phyloP scores from a whole-genome alignment of 75 land plant species.

The Azolla pinnata region DNA sequence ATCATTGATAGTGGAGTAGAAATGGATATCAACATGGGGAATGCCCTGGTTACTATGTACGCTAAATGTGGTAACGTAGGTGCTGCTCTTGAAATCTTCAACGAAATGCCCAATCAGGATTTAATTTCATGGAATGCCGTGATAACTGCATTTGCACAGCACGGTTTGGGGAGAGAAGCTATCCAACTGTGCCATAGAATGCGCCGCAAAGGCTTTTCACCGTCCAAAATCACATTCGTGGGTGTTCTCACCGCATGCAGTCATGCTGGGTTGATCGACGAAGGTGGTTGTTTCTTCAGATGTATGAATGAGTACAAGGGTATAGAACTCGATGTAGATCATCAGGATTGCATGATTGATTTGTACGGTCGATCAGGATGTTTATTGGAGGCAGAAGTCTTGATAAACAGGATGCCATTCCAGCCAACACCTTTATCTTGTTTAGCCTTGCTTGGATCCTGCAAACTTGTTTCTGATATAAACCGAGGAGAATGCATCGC shows the following conservation, averaged over 20 bases:
- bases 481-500: constrained; percentile 17
- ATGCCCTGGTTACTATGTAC: constrained; percentile 6
- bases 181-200: not conserved
- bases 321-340: constrained; percentile 1
- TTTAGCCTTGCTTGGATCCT: constrained; percentile 26
- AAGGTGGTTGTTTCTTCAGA: constrained; percentile 6
- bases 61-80: constrained; percentile 4
- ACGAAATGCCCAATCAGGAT: not conserved
- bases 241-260: constrained; percentile 20
- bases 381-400: constrained; percentile 11
- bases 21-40: constrained; percentile 4
- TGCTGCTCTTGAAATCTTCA: not conserved
- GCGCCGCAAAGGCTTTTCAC: not conserved
- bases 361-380: constrained; percentile 8
- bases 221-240: constrained; percentile 10
- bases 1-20: constrained; percentile 1
- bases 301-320: constrained; percentile 1
- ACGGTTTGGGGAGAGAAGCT: not conserved
- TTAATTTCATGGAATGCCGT: constrained; percentile 8
- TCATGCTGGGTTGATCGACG: constrained; percentile 12
- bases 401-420: constrained; percentile 15
- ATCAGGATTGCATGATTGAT: constrained; percentile 17
- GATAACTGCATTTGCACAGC: constrained; percentile 3
- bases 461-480: constrained; percentile 5
- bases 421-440: constrained; percentile 14